Evolutionary conservation across 495 filamentous ascomycete genomes (phyloP), one percentile per base, ranked within the genome.

Genomic region (Cenococcum geophilum): DNA sequence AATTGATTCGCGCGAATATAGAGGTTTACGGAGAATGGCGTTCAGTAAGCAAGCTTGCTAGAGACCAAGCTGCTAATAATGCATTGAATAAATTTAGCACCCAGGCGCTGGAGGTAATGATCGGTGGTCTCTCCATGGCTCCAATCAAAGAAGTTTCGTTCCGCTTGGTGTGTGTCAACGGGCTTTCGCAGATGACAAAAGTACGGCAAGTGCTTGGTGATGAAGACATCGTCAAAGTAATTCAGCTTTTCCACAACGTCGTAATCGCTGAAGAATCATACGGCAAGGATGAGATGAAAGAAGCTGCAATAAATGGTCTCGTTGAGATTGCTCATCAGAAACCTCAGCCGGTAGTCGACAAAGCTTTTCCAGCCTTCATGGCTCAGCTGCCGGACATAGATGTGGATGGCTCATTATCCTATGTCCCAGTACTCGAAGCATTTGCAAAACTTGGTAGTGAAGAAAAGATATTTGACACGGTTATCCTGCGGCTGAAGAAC

Each of bases 281-380:
- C 59, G 79, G 83, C 49, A 77, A 78, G 55, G 78, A 81, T 62
- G 78, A 86, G 58, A 70, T 86, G 58, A 81, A 82, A 65, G 79
- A 81, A 40, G 80, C 84, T 67, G 83, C 87, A n/a, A 82, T 89
- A 52, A 70, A 78, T 48, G 80, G 81, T 45, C 74, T 90, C 45
- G 77, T 82, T 10, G 80, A 85, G 34, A 79, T 90, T 52, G 86
- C 86, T 8, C 85, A 80, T 61, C 76, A 83, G 55, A 86, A 85
- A 63, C 82, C 86, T 12, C 78, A 79, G n/a, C 70, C 86, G 23
- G 83, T 90, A 20, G 81, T 87, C 72, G 80, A 88, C 53, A 84
- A 85, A 34, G 87, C 86, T 0, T 85, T 90, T 71, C 87, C 87
- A 14, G 82, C 83, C 10, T 89, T 90, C 66, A 82, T 89, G 75